Evolutionary conservation across 768 basidiomycete genomes (phyloP).

Genomic region (Tulasnella sp.): DNA sequence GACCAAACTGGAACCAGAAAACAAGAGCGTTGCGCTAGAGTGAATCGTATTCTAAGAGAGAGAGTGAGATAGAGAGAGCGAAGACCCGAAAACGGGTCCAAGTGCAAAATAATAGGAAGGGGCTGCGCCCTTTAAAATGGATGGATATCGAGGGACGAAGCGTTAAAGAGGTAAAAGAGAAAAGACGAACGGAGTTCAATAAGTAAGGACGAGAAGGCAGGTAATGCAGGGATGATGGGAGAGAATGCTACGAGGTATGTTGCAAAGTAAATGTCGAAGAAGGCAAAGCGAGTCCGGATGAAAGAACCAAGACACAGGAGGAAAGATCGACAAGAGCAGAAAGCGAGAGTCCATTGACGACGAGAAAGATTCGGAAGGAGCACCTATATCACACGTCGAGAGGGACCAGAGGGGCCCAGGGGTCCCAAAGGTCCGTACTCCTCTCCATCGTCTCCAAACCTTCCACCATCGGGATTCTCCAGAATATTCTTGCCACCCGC

Average conservation of each 20-base stretch:
- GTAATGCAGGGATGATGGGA: neutral
- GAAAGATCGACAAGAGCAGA: neutral
- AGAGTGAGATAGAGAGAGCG: neutral
- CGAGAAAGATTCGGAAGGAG: neutral
- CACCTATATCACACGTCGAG: neutral
- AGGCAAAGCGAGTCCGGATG: constrained; percentile 6
- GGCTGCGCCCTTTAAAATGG: too few relatives aligned
- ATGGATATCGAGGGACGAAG: neutral
- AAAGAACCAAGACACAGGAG: neutral
- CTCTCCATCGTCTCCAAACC: neutral
- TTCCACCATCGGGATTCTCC: neutral
- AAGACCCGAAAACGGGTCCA: too few relatives aligned
- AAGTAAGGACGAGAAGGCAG: neutral
- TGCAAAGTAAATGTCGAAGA: neutral
- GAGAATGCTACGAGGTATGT: neutral
- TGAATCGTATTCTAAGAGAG: neutral
- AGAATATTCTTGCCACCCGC: constrained; percentile 26
- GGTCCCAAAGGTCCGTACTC: constrained; percentile 21
- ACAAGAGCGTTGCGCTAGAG: neutral
- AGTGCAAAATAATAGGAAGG: too few relatives aligned
- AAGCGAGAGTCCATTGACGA: neutral
- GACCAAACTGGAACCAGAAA: neutral
- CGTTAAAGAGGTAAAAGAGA: neutral
- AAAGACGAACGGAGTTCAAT: neutral
- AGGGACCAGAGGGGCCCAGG: constrained; percentile 1